A percentile compares a stretch with the other conserved stretches of the same genome.
Conservation (phyloP, 495 filamentous ascomycete genomes). For the Lichina pygmaea region DNA sequence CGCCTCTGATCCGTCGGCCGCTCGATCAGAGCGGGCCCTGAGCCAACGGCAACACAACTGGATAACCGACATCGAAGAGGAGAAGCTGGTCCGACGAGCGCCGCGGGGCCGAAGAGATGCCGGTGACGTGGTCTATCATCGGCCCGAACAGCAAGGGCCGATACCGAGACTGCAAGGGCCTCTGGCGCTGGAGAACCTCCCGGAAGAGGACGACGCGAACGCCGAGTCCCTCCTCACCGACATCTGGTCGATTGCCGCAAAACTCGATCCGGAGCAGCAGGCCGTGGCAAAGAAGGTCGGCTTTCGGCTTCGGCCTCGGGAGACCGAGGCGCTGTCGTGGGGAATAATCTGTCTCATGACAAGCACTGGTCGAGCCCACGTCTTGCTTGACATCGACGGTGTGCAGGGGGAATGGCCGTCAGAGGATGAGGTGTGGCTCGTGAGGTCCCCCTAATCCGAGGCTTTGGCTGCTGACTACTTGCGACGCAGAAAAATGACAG, state of each 20-base stretch:
- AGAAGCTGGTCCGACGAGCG: slow-evolving; percentile 32
- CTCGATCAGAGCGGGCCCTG: slow-evolving; percentile 29
- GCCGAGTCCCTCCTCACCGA: slow-evolving; percentile 13
- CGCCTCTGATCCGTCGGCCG: slow-evolving; percentile 25
- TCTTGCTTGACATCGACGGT: slow-evolving; percentile 57
- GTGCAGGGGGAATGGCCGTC: slow-evolving; percentile 73
- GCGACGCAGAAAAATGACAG: not conserved
- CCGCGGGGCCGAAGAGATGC: slow-evolving; percentile 10
- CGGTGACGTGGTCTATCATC: slow-evolving; percentile 31
- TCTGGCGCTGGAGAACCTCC: slow-evolving; percentile 39
- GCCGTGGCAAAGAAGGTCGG: not conserved
- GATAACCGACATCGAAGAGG: slow-evolving; percentile 56
- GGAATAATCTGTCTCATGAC: slow-evolving; percentile 52
- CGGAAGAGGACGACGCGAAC: slow-evolving; percentile 29
- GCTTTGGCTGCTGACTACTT: not conserved
- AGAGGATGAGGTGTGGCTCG: slow-evolving; percentile 17
- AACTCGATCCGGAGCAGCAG: slow-evolving; percentile 11
- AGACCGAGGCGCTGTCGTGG: slow-evolving; percentile 38
- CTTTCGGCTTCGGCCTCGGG: not conserved
- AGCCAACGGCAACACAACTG: slow-evolving; percentile 49
- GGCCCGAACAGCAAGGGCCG: slow-evolving; percentile 40
- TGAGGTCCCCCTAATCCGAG: not conserved
- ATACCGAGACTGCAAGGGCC: slow-evolving; percentile 68
- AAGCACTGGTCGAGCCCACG: slow-evolving; percentile 40
- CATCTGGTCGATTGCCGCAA: slow-evolving; percentile 26